A percentile compares a stretch with the other conserved stretches of the same genome.
Conservation (phyloP, 2,329 filamentous ascomycete genomes). For the Claviceps spartinae region DNA sequence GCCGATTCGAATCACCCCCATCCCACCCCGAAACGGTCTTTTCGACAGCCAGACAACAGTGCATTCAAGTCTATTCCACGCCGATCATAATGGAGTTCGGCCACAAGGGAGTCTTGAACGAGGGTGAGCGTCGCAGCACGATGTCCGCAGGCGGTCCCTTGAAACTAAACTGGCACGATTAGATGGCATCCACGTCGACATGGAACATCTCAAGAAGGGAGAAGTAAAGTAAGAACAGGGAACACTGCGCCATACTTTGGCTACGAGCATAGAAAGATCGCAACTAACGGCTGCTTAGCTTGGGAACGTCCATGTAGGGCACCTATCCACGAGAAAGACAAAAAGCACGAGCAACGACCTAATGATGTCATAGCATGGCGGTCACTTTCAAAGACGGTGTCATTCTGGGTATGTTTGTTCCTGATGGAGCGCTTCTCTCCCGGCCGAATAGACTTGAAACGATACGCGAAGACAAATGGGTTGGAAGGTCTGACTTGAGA, state of each 20-base stretch:
- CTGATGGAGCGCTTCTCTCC: too few species aligned
- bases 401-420: constrained; percentile 54
- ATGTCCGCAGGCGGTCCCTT: neutral
- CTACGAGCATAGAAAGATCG: neutral
- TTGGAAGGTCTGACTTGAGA: constrained; percentile 7
- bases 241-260: neutral
- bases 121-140: constrained; percentile 32
- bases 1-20: constrained; percentile 9
- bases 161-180: constrained; percentile 5
- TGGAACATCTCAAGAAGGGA: constrained; percentile 96
- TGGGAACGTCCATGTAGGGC: constrained; percentile 87
- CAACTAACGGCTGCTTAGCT: constrained; percentile 37
- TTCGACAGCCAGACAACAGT: neutral
- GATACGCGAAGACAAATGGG: neutral
- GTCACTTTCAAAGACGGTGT: constrained; percentile 98
- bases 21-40: neutral
- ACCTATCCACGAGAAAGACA: constrained; percentile 6
- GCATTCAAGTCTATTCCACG: neutral
- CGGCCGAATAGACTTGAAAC: too few species aligned
- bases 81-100: constrained; percentile 45
- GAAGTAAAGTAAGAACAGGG: constrained; percentile 75
- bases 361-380: constrained; percentile 54
- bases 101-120: constrained; percentile 46
- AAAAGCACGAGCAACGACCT: constrained; percentile 11
- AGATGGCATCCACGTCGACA: constrained; percentile 99